Percentiles rank a stretch among this genome's conserved stretches.
phyloP scores from a whole-genome alignment of 306 rosid genomes.

The Pterocarpus santalinus region DNA sequence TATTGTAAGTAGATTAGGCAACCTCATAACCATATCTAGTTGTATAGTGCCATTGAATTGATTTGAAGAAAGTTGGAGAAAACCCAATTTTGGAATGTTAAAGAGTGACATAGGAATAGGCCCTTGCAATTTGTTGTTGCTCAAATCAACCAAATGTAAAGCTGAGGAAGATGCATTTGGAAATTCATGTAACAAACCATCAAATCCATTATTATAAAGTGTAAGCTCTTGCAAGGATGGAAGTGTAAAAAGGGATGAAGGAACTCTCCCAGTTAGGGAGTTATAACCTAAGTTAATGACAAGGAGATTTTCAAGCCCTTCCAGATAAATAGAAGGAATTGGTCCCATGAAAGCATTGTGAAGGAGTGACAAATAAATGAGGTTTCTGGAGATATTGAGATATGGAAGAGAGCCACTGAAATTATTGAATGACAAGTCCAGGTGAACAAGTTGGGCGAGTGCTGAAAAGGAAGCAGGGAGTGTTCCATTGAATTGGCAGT shows the following conservation, averaged over 20 bases:
- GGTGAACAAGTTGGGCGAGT: neutral
- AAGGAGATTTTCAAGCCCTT: neutral
- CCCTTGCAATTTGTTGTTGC: conserved; percentile 47
- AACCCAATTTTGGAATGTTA: too few species aligned
- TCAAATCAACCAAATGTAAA: conserved; percentile 41
- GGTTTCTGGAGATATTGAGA: too few species aligned
- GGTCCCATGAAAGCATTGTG: too few species aligned
- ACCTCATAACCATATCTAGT: too few species aligned
- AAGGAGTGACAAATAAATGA: too few species aligned
- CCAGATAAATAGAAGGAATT: neutral
- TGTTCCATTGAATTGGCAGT: neutral
- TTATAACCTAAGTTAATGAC: neutral
- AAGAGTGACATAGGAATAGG: conserved; percentile 35
- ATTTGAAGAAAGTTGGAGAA: too few species aligned
- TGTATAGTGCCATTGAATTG: too few species aligned
- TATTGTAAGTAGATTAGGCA: too few species aligned
- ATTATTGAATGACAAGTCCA: neutral
- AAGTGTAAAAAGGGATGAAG: neutral
- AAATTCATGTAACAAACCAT: conserved; percentile 6
- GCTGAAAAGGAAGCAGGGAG: neutral
- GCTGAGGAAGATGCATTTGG: neutral
- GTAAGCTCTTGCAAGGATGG: neutral
- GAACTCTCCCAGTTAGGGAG: neutral
- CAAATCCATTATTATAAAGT: conserved; percentile 33
- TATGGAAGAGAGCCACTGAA: conserved; percentile 10